Conservation (phyloP, 2,329 filamentous ascomycete species). For the Aspergillus ochraceus region DNA sequence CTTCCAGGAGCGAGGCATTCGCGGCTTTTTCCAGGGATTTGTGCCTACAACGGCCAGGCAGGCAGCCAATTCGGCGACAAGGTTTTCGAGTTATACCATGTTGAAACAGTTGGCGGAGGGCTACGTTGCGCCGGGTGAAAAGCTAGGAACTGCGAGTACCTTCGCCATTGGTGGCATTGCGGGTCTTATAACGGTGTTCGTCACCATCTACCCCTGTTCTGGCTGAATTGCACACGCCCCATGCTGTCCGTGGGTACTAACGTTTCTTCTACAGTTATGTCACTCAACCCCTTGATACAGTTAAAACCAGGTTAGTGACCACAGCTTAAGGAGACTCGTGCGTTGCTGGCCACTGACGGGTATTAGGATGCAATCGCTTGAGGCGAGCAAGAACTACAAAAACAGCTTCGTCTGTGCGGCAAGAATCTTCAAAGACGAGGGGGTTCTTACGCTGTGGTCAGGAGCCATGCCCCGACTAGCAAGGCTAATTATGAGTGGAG, state of each 20-base stretch:
- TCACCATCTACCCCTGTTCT: background rate
- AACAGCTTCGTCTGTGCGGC: constrained; percentile 83
- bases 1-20: constrained; percentile 78
- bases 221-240: background rate
- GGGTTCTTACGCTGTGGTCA: constrained; percentile 88
- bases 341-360: constrained; percentile 14
- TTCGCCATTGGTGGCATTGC: constrained; percentile 89
- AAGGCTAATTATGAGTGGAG: constrained; percentile 83
- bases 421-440: constrained; percentile 85
- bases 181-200: constrained; percentile 81
- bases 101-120: constrained; percentile 88
- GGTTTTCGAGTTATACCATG: constrained; percentile 88
- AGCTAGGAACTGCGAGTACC: constrained; percentile 81
- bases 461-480: constrained; percentile 84
- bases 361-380: constrained; percentile 86
- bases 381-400: constrained; percentile 76
- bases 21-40: constrained; percentile 96
- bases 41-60: constrained; percentile 92
- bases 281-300: constrained; percentile 77
- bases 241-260: background rate
- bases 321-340: background rate
- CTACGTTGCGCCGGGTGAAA: constrained; percentile 92
- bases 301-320: constrained; percentile 72
- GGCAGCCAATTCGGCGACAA: constrained; percentile 87
- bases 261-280: constrained; percentile 41